Conservation (phyloP, 345 rosid species). For the Salix purpurea region DNA sequence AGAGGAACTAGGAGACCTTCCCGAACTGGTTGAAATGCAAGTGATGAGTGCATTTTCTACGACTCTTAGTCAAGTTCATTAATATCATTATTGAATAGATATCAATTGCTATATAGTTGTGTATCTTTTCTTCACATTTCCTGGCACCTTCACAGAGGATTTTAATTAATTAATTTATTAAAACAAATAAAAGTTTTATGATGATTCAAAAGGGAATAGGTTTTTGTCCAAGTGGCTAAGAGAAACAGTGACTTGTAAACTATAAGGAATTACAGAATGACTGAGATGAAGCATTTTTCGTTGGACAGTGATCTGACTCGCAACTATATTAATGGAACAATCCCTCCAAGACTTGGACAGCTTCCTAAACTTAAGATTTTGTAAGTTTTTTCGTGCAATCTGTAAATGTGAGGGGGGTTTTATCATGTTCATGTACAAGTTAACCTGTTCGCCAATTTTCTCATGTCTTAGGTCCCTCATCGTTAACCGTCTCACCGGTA, state of each 20-base stretch:
- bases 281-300: not conserved
- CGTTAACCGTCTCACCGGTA: slow-evolving; percentile 65
- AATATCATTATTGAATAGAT: too few relatives aligned
- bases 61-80: not conserved
- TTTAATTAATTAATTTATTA: too few relatives aligned
- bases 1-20: slow-evolving; percentile 58
- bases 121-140: not conserved
- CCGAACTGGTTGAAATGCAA: slow-evolving; percentile 48
- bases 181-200: too few relatives aligned
- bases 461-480: slow-evolving; percentile 38
- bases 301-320: slow-evolving; percentile 60
- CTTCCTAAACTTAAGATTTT: slow-evolving; percentile 40
- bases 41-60: slow-evolving; percentile 7
- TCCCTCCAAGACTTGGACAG: slow-evolving; percentile 48
- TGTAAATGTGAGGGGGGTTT: not conserved
- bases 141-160: not conserved
- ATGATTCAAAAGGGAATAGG: too few relatives aligned
- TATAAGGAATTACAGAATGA: not conserved
- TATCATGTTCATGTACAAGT: not conserved
- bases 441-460: not conserved
- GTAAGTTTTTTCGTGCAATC: slow-evolving; percentile 35
- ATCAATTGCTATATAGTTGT: not conserved
- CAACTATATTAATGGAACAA: slow-evolving; percentile 64
- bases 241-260: not conserved
- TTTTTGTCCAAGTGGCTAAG: not conserved